A percentile compares a stretch with the other conserved stretches of the same genome.
phyloP scores from a whole-genome alignment of 2,329 filamentous ascomycete species.

The Curvularia spicifera region DNA sequence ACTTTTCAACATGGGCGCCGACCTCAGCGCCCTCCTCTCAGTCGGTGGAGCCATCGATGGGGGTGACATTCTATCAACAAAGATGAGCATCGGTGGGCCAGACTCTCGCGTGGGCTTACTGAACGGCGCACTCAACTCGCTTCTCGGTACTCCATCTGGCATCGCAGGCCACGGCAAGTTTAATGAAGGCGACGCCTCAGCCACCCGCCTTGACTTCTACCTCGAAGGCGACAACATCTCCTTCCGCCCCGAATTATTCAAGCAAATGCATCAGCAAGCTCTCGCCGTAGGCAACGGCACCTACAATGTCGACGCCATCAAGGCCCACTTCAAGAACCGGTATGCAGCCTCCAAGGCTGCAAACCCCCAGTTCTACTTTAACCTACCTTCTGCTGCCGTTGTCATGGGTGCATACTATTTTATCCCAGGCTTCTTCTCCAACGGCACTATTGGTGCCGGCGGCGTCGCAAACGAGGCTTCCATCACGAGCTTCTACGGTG shows the following conservation, averaged over 20 bases:
- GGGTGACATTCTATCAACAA: conserved; percentile 26
- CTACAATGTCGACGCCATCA: conserved; percentile 26
- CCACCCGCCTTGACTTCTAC: conserved; percentile 37
- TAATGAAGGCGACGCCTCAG: conserved; percentile 45
- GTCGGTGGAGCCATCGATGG: conserved; percentile 25
- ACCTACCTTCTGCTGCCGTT: conserved; percentile 23
- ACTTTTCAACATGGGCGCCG: conserved; percentile 50
- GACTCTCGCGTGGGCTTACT: conserved; percentile 28
- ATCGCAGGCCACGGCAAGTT: conserved; percentile 34
- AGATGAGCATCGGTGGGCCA: conserved; percentile 29
- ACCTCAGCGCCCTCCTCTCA: conserved; percentile 39
- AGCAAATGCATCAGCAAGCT: conserved; percentile 30
- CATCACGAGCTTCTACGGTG: conserved; percentile 34
- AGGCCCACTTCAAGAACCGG: conserved; percentile 30
- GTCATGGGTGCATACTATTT: conserved; percentile 34
- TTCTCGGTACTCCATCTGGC: conserved; percentile 35
- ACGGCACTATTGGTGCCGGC: conserved; percentile 31
- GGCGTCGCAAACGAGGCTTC: conserved; percentile 32
- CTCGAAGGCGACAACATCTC: conserved; percentile 41
- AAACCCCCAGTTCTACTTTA: conserved; percentile 31
- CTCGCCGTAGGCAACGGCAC: conserved; percentile 26
- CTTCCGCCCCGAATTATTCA: conserved; percentile 32
- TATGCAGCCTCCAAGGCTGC: conserved; percentile 25
- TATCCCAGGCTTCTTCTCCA: conserved; percentile 31
- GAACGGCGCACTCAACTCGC: conserved; percentile 39